A percentile compares a stretch with the other conserved stretches of the same genome.
Evolutionary conservation across 2,329 filamentous ascomycete genomes (phyloP).

Genomic region (Malbranchea zuffiana): DNA sequence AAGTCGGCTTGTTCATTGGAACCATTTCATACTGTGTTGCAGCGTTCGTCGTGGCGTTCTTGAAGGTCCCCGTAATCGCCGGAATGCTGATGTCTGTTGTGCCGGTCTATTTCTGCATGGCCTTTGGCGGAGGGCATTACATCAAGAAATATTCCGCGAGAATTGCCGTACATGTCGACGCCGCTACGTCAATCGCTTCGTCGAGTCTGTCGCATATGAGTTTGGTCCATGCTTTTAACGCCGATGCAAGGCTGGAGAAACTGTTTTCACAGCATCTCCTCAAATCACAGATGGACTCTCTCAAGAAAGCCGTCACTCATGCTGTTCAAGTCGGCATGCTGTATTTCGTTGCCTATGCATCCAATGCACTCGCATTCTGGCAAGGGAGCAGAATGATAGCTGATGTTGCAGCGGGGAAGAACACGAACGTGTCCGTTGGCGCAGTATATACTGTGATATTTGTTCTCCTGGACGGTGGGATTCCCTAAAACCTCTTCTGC

Average conservation of each 20-base stretch:
- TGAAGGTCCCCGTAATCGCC: slow-evolving; percentile 51
- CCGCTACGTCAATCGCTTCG: slow-evolving; percentile 52
- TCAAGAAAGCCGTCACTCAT: slow-evolving; percentile 45
- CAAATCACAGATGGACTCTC: slow-evolving; percentile 40
- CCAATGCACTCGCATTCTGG: slow-evolving; percentile 56
- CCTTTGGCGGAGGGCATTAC: slow-evolving; percentile 45
- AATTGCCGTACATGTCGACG: slow-evolving; percentile 45
- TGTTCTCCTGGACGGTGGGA: slow-evolving; percentile 28
- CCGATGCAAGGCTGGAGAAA: slow-evolving; percentile 47
- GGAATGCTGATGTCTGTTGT: slow-evolving; percentile 54
- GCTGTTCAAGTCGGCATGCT: slow-evolving; percentile 48
- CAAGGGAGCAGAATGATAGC: slow-evolving; percentile 47
- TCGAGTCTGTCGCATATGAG: slow-evolving; percentile 51
- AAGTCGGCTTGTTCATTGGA: slow-evolving; percentile 54
- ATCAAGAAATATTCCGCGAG: slow-evolving; percentile 40
- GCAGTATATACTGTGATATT: slow-evolving; percentile 32
- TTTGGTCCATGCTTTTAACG: slow-evolving; percentile 54
- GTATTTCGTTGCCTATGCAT: slow-evolving; percentile 55
- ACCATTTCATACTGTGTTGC: slow-evolving; percentile 56
- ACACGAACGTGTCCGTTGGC: slow-evolving; percentile 22
- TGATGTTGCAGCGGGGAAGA: slow-evolving; percentile 25
- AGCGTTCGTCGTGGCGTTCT: slow-evolving; percentile 56
- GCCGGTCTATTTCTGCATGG: slow-evolving; percentile 52
- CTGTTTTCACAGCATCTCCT: slow-evolving; percentile 47
- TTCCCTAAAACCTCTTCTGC: not conserved